phyloP scores from a whole-genome alignment of 2,329 filamentous ascomycete species.

The Macrophomina tecta region DNA sequence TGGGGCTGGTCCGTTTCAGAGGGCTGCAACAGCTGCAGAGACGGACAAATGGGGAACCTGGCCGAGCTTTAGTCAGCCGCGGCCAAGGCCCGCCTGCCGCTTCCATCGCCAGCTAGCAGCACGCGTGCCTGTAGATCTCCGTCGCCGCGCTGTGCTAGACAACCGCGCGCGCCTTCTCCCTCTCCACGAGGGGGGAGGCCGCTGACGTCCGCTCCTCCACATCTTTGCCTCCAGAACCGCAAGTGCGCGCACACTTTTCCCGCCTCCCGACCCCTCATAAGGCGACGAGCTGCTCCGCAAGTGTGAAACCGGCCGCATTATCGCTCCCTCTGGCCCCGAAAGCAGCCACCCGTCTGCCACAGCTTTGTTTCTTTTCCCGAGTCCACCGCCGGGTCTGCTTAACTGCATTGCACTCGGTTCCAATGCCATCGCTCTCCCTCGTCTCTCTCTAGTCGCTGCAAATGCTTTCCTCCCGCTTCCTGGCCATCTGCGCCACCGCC shows the following conservation, averaged over 20 bases:
- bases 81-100: constrained; percentile 8
- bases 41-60: constrained; percentile 3
- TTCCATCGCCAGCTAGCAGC: neutral
- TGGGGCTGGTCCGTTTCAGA: constrained; percentile 12
- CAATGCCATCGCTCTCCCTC: constrained; percentile 19
- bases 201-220: constrained; percentile 15
- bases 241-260: constrained; percentile 12
- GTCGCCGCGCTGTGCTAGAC: constrained; percentile 14
- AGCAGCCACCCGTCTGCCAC: constrained; percentile 3
- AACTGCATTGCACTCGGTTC: constrained; percentile 25
- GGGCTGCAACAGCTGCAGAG: neutral
- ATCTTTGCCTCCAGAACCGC: constrained; percentile 2
- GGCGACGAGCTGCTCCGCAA: neutral
- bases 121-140: constrained; percentile 19
- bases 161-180: constrained; percentile 6
- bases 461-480: neutral
- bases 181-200: constrained; percentile 7
- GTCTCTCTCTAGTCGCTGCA: neutral
- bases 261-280: neutral
- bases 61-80: constrained; percentile 3
- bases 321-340: constrained; percentile 15
- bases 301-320: neutral
- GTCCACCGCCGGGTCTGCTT: constrained; percentile 25
- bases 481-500: neutral
- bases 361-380: constrained; percentile 3